Evolutionary conservation across 306 rosid genomes (phyloP).

Genomic region (Canavalia gladiata): DNA sequence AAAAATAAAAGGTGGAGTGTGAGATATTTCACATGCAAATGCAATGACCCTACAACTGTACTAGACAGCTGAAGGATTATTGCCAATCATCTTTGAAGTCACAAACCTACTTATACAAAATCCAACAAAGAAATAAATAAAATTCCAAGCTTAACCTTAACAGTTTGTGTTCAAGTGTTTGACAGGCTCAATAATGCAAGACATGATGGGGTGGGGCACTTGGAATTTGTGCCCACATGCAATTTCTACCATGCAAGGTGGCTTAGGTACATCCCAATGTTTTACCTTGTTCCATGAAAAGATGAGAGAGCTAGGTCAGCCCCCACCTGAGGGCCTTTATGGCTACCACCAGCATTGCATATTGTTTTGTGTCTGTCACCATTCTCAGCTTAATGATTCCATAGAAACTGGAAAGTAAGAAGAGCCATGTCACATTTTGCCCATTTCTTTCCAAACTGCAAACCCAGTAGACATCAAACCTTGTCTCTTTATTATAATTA

Average conservation of each 20-base stretch:
- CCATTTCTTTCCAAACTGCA: conserved; percentile 30
- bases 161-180: conserved; percentile 23
- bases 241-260: conserved; percentile 44
- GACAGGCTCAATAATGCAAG: conserved; percentile 45
- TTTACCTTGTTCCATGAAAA: conserved; percentile 45
- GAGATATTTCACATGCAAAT: conserved; percentile 19
- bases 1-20: conserved; percentile 13
- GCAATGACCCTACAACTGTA: conserved; percentile 46
- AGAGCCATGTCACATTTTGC: conserved; percentile 26
- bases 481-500: conserved; percentile 32
- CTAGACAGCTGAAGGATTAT: conserved; percentile 36
- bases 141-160: not conserved
- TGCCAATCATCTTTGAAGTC: not conserved
- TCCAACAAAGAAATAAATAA: not conserved
- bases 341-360: conserved; percentile 43
- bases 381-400: conserved; percentile 46
- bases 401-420: conserved; percentile 23
- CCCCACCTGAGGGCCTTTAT: conserved; percentile 45
- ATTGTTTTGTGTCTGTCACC: conserved; percentile 39
- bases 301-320: conserved; percentile 35
- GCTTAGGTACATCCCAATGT: conserved; percentile 48
- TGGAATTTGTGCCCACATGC: conserved; percentile 52
- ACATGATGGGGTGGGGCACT: conserved; percentile 46
- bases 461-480: conserved; percentile 36
- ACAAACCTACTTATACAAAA: conserved; percentile 34